phyloP scores from a whole-genome alignment of 305 asterid species.

The Caryopteris hybrid region DNA sequence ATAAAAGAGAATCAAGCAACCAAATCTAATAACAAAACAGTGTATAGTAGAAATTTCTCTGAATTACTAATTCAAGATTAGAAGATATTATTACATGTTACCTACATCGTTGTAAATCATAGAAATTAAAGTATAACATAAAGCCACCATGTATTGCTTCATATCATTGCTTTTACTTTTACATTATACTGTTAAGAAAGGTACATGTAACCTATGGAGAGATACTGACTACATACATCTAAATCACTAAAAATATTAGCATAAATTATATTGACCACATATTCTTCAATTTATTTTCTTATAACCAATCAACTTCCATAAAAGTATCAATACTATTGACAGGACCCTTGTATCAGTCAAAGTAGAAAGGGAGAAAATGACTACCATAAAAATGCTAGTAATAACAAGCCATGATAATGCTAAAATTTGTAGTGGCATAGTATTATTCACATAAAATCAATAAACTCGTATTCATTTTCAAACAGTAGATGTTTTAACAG shows the following conservation, averaged over 20 bases:
- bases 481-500: neutral
- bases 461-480: constrained; percentile 4
- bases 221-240: neutral
- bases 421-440: neutral
- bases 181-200: neutral
- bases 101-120: neutral
- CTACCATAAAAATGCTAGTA: neutral
- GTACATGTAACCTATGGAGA: neutral
- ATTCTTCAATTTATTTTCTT: neutral
- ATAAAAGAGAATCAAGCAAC: neutral
- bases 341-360: neutral
- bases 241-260: neutral
- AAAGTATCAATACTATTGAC: neutral
- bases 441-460: neutral
- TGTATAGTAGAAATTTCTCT: neutral
- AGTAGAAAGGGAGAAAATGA: neutral
- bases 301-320: neutral
- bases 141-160: neutral
- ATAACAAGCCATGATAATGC: neutral
- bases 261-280: neutral
- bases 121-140: neutral
- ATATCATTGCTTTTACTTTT: neutral
- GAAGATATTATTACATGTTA: neutral
- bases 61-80: neutral
- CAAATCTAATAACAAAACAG: neutral